Evolutionary conservation across 139 green algal species (phyloP).

Genomic region (Chlorella vulgaris): DNA sequence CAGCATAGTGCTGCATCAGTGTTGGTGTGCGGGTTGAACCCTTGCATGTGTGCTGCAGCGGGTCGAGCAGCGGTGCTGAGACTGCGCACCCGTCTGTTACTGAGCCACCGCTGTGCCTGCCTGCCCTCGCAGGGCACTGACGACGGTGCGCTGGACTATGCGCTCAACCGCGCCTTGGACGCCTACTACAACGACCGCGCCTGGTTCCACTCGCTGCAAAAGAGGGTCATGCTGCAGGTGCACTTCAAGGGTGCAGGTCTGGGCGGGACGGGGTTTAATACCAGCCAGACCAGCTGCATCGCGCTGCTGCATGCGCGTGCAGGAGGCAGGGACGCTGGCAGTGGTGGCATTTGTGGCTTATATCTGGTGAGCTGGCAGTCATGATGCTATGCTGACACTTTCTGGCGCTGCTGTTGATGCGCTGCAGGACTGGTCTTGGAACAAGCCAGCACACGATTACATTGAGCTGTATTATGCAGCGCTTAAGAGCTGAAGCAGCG

Average conservation of each 20-base stretch:
- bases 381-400: background rate
- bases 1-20: too few species aligned
- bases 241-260: background rate
- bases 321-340: too few species aligned
- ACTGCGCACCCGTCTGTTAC: too few species aligned
- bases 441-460: slow-evolving; percentile 93
- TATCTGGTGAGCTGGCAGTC: background rate
- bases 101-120: too few species aligned
- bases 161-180: slow-evolving; percentile 74
- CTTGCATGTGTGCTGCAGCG: too few species aligned
- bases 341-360: too few species aligned
- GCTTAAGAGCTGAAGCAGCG: too few species aligned
- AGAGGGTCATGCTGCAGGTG: slow-evolving; percentile 62
- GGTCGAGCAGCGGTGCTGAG: too few species aligned
- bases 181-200: slow-evolving; percentile 45
- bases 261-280: background rate
- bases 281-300: background rate
- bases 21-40: too few species aligned
- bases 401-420: background rate
- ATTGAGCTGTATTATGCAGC: slow-evolving; percentile 93
- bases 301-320: background rate
- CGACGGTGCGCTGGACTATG: slow-evolving; percentile 87
- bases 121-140: slow-evolving; percentile 72
- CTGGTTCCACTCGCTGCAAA: slow-evolving; percentile 62
- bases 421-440: slow-evolving; percentile 94